Percentiles rank a stretch among this genome's conserved stretches.
phyloP scores from a whole-genome alignment of 2,329 filamentous ascomycete genomes.

The Dryadomyces sulphureus region DNA sequence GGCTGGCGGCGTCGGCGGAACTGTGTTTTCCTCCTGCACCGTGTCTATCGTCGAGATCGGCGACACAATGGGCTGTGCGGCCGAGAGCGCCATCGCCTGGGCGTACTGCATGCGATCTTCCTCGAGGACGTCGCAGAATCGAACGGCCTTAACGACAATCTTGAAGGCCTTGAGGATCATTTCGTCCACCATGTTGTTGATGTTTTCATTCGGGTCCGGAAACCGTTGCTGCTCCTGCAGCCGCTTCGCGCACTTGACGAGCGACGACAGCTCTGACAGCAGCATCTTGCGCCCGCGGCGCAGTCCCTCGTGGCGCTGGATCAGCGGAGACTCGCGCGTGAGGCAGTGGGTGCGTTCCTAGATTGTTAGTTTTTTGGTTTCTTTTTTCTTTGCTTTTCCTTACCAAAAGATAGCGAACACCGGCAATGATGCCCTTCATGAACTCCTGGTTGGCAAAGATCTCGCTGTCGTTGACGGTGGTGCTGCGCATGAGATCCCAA shows the following conservation, averaged over 20 bases:
- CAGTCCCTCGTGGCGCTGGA: conserved; percentile 62
- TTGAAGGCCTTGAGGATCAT: conserved; percentile 90
- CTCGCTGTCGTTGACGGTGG: conserved; percentile 57
- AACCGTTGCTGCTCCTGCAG: conserved; percentile 58
- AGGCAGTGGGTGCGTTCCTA: conserved; percentile 86
- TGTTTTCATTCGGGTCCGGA: conserved; percentile 33
- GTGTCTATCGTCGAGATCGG: conserved; percentile 46
- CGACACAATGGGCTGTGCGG: conserved; percentile 23
- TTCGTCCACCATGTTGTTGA: conserved; percentile 73
- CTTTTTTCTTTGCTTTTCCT: too few relatives aligned
- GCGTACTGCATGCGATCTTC: conserved; percentile 39
- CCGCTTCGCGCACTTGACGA: conserved; percentile 79
- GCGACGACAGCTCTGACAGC: conserved; percentile 72
- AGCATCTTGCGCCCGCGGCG: conserved; percentile 74
- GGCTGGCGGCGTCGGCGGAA: conserved; percentile 49
- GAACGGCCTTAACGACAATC: conserved; percentile 79
- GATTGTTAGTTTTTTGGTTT: too few relatives aligned
- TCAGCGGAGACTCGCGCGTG: conserved; percentile 61
- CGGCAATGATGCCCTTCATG: conserved; percentile 85
- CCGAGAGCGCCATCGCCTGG: conserved; percentile 29
- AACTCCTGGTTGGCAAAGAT: conserved; percentile 87
- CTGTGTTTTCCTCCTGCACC: conserved; percentile 39
- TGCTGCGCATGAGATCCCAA: conserved; percentile 77
- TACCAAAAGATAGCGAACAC: conserved; percentile 46
- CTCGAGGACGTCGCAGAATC: conserved; percentile 76